Conservation (phyloP, 768 basidiomycete species). For the Boletus barrowsii region DNA sequence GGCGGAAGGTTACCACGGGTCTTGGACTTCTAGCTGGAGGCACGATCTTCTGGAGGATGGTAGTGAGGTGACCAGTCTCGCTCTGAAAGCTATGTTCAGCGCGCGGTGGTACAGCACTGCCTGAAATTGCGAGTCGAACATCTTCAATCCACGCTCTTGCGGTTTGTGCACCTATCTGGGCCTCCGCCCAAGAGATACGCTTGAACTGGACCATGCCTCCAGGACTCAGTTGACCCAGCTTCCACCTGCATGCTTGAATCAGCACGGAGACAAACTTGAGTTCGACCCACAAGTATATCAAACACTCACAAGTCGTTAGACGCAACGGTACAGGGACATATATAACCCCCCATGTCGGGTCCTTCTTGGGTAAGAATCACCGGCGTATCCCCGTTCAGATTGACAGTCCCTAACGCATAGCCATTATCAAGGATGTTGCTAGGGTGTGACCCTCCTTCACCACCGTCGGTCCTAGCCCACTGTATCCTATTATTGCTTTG, state of each 20-base stretch:
- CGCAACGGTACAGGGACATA: conserved; percentile 53
- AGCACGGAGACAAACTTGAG: neutral
- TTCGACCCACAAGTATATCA: neutral
- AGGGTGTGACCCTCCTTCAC: conserved; percentile 67
- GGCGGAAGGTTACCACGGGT: conserved; percentile 47
- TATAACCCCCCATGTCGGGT: conserved; percentile 62
- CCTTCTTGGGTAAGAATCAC: conserved; percentile 62
- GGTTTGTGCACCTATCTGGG: conserved; percentile 28
- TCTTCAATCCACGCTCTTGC: conserved; percentile 32
- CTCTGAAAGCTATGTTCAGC: neutral
- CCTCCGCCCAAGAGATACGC: conserved; percentile 43
- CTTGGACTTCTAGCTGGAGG: conserved; percentile 10
- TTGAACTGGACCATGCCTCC: conserved; percentile 54
- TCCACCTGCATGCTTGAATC: conserved; percentile 48
- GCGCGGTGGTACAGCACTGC: neutral
- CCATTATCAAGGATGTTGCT: conserved; percentile 65
- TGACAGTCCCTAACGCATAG: conserved; percentile 53
- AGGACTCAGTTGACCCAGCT: conserved; percentile 61
- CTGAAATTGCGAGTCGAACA: conserved; percentile 11
- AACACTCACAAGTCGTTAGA: conserved; percentile 46
- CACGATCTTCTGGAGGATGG: conserved; percentile 13
- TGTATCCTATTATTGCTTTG: conserved; percentile 41
- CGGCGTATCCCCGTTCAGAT: conserved; percentile 68
- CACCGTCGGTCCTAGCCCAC: conserved; percentile 57
- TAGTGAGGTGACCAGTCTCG: neutral